Evolutionary conservation across 2,329 filamentous ascomycete species (phyloP).

Genomic region (Aureobasidium lini): DNA sequence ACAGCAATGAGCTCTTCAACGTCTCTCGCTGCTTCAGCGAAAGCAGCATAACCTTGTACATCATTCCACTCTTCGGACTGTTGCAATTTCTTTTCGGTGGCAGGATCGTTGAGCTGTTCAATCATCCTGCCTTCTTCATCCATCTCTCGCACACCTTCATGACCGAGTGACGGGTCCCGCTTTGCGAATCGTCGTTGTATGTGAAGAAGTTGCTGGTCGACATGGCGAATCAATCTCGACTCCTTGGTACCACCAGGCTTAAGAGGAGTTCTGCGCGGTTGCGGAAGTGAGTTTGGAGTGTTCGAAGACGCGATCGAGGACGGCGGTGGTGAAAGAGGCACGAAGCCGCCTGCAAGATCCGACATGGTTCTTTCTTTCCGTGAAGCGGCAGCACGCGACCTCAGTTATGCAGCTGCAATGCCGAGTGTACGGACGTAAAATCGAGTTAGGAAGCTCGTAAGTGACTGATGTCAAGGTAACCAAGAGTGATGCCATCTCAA

Average conservation of each 20-base stretch:
- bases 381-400: not conserved
- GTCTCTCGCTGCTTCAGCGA: constrained; percentile 65
- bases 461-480: not conserved
- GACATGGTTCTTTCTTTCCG: not conserved
- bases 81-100: constrained; percentile 15
- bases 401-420: not conserved
- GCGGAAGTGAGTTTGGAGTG: constrained; percentile 40
- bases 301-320: constrained; percentile 38
- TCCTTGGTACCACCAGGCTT: constrained; percentile 52
- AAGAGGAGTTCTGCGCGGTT: constrained; percentile 46
- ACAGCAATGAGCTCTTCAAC: constrained; percentile 69
- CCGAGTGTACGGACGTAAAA: not conserved
- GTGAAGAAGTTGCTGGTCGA: constrained; percentile 45
- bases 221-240: constrained; percentile 48
- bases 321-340: constrained; percentile 39
- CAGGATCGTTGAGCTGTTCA: constrained; percentile 6
- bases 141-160: constrained; percentile 14
- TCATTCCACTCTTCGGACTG: constrained; percentile 30
- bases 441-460: constrained; percentile 3
- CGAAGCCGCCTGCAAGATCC: constrained; percentile 10
- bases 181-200: constrained; percentile 49
- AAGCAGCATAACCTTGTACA: constrained; percentile 50
- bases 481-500: not conserved
- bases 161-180: constrained; percentile 27
- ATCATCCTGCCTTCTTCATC: constrained; percentile 16